A percentile compares a stretch with the other conserved stretches of the same genome.
Evolutionary conservation across 257 asterid genomes (phyloP).

Genomic region (Nicotiana paniculata): DNA sequence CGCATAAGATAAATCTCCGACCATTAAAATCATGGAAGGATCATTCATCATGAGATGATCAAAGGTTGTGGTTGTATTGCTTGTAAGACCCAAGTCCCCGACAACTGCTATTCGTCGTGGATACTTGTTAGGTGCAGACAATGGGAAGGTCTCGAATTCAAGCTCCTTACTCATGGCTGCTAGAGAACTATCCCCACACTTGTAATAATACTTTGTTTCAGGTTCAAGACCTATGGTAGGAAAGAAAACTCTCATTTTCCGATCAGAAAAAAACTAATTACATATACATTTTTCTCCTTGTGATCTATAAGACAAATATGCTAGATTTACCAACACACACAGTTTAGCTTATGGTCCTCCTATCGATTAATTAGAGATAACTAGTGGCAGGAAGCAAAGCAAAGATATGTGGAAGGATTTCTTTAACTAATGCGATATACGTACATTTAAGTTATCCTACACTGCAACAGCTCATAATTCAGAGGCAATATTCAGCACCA

Average conservation of each 20-base stretch:
- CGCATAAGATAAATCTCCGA: slow-evolving; percentile 74
- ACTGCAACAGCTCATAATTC: background rate
- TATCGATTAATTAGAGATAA: background rate
- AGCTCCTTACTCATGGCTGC: slow-evolving; percentile 62
- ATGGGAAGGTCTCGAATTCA: slow-evolving; percentile 53
- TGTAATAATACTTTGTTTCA: slow-evolving; percentile 61
- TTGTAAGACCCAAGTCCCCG: slow-evolving; percentile 82
- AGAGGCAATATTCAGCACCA: too few relatives aligned
- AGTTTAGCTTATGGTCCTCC: background rate
- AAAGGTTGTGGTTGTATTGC: slow-evolving; percentile 66
- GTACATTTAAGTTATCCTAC: background rate
- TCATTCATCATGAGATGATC: slow-evolving; percentile 60
- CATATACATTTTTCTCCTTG: background rate
- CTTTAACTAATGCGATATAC: background rate
- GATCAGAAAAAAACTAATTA: background rate
- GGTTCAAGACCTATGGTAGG: slow-evolving; percentile 58
- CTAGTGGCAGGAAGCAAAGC: background rate
- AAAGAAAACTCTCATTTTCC: background rate
- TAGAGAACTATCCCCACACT: slow-evolving; percentile 75
- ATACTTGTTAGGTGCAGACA: slow-evolving; percentile 47
- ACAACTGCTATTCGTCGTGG: slow-evolving; percentile 65
- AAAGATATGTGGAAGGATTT: background rate
- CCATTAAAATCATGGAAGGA: slow-evolving; percentile 61
- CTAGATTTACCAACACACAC: background rate
- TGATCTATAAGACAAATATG: background rate